Conservation (phyloP, 176 grass and related monocot genomes). For the Hyparrhenia diplandra region DNA sequence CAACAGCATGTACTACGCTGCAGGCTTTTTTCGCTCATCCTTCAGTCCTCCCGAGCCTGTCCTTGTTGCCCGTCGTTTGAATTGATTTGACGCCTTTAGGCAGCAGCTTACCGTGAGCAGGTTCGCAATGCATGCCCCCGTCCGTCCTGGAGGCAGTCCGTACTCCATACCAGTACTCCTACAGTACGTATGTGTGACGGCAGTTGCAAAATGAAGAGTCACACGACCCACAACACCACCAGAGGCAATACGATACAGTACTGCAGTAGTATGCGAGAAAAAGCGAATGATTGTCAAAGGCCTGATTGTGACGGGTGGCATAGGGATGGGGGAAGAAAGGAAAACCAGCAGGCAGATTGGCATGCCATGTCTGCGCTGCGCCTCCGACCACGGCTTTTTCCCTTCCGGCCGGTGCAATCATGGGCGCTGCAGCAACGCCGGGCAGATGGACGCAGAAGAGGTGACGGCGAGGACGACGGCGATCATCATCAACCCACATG, state of each 20-base stretch:
- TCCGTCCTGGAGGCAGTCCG: no score
- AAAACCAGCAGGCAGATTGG: no score
- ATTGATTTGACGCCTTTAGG: neutral
- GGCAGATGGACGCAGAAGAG: neutral
- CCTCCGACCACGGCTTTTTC: slow-evolving; percentile 27
- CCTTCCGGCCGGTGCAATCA: slow-evolving; percentile 23
- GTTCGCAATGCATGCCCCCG: no score
- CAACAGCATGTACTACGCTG: slow-evolving; percentile 18
- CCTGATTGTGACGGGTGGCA: slow-evolving; percentile 24
- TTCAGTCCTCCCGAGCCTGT: neutral
- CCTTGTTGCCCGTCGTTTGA: neutral
- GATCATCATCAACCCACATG: slow-evolving; percentile 7
- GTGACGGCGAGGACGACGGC: neutral
- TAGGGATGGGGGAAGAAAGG: neutral
- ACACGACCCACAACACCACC: no score
- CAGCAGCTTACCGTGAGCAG: neutral
- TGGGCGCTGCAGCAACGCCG: neutral
- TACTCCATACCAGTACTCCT: no score
- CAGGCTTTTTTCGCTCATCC: slow-evolving; percentile 26
- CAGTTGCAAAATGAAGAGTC: no score
- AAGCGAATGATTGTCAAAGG: slow-evolving; percentile 12
- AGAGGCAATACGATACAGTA: no score
- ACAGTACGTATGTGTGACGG: no score
- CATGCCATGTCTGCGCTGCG: slow-evolving; percentile 23
- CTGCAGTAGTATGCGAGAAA: no score